A percentile compares a stretch with the other conserved stretches of the same genome.
These are phyloP conservation scores for Erodium maritimum DNA, from an alignment of 345 rosid species.

Conservation along the genomic window DNA sequence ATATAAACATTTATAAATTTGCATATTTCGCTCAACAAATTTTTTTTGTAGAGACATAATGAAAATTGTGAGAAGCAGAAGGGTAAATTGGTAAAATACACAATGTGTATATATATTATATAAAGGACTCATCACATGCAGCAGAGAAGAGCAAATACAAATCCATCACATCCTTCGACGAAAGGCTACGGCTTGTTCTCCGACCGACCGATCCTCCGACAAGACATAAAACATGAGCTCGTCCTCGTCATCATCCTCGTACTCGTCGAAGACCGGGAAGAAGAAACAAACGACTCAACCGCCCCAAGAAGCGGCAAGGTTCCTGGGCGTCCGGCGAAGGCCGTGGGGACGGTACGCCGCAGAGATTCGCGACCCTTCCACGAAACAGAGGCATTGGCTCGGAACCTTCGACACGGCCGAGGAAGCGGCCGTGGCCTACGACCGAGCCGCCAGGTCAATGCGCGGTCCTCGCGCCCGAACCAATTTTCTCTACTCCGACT, in stretches of 20 bases:
- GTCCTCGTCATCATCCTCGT: constrained; percentile 32
- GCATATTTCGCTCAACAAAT: too few relatives aligned
- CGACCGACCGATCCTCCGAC: too few relatives aligned
- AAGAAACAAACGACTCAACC: constrained; percentile 32
- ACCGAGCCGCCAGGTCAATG: constrained; percentile 72
- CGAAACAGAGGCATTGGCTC: constrained; percentile 81
- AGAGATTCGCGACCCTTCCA: constrained; percentile 72
- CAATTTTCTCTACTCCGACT: constrained; percentile 72
- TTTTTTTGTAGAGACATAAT: too few relatives aligned
- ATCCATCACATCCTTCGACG: too few relatives aligned
- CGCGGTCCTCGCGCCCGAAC: constrained; percentile 68
- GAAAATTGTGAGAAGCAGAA: too few relatives aligned
- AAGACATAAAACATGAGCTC: constrained; percentile 25
- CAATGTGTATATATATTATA: too few relatives aligned
- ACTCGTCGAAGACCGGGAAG: constrained; percentile 28
- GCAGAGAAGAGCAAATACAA: too few relatives aligned
- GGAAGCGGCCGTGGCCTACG: constrained; percentile 79
- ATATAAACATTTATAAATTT: too few relatives aligned
- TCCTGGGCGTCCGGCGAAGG: constrained; percentile 68
- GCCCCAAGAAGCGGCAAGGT: constrained; percentile 21
- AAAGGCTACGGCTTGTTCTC: too few relatives aligned
- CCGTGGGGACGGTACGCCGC: constrained; percentile 90
- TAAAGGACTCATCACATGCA: too few relatives aligned
- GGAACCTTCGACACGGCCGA: constrained; percentile 81
- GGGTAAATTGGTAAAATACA: too few relatives aligned